A percentile compares a stretch with the other conserved stretches of the same genome.
These are phyloP conservation scores for Lupinus albus DNA, from an alignment of 306 rosid species.

Conservation along the genomic window DNA sequence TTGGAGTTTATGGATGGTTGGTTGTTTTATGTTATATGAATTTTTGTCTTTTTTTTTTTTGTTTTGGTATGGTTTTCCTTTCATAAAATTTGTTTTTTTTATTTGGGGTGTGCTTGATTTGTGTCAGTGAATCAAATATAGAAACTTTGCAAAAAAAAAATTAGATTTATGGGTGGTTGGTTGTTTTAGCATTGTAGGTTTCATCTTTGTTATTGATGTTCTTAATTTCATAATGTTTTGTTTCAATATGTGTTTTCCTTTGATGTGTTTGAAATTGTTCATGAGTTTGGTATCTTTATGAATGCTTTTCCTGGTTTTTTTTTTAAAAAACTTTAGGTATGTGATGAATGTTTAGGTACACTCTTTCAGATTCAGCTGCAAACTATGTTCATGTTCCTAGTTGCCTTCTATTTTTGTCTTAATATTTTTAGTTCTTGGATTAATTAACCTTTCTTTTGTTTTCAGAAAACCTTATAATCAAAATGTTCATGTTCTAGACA, in stretches of 20 bases:
- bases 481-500: constrained; percentile 9
- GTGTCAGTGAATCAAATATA: too few relatives aligned
- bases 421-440: constrained; percentile 5
- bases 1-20: neutral
- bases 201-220: neutral
- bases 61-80: neutral
- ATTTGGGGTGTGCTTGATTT: constrained; percentile 1
- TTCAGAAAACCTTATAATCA: constrained; percentile 1
- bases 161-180: neutral
- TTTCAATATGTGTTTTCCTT: neutral
- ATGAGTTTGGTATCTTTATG: constrained; percentile 23
- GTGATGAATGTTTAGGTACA: neutral
- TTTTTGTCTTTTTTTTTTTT: neutral
- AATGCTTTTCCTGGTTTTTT: neutral
- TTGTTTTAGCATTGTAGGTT: neutral
- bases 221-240: neutral
- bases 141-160: too few relatives aligned
- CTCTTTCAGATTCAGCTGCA: neutral
- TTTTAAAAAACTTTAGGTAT: constrained; percentile 29
- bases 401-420: neutral
- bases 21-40: neutral
- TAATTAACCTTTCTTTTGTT: neutral
- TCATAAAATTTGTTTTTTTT: neutral
- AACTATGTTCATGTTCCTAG: neutral
- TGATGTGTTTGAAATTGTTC: constrained; percentile 16